Evolutionary conservation across 768 basidiomycete species (phyloP).

Genomic region (Mycena amicta): DNA sequence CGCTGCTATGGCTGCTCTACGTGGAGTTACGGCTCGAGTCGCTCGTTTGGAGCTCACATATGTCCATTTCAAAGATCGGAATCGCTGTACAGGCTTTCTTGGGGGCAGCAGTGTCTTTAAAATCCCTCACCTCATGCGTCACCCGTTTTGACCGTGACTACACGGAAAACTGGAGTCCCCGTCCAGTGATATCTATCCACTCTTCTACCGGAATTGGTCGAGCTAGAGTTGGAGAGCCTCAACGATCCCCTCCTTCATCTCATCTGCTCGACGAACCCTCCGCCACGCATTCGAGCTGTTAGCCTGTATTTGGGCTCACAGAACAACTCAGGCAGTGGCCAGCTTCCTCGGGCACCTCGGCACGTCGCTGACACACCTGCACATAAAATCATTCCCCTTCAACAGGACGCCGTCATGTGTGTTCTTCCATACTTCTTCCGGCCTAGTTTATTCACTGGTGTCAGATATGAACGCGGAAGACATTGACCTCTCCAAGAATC

Average conservation of each 20-base stretch:
- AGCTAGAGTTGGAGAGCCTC: neutral
- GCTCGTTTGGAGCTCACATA: conserved; percentile 3
- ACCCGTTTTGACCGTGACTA: neutral
- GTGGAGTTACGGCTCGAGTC: conserved; percentile 2
- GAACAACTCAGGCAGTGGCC: neutral
- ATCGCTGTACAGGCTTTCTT: neutral
- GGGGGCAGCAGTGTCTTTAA: conserved; percentile 1
- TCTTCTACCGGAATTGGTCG: conserved; percentile 4
- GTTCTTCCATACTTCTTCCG: too few relatives aligned
- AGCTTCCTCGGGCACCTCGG: conserved; percentile 1
- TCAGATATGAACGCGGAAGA: too few relatives aligned
- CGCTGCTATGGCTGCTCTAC: neutral
- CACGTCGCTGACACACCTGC: conserved; percentile 5
- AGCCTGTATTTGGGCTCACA: conserved; percentile 1
- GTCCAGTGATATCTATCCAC: neutral
- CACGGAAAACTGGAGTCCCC: neutral
- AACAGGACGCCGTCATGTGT: too few relatives aligned
- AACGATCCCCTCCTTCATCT: conserved; percentile 4
- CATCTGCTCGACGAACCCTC: neutral
- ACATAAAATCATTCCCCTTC: conserved; percentile 2
- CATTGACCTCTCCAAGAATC: too few relatives aligned
- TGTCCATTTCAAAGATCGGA: conserved; percentile 4
- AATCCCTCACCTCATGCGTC: conserved; percentile 1
- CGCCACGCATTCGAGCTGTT: conserved; percentile 4
- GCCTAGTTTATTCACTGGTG: too few relatives aligned